Base-by-base conservation (phyloP, 2,329 filamentous ascomycete species). In the Aureobasidium mangrovei region DNA sequence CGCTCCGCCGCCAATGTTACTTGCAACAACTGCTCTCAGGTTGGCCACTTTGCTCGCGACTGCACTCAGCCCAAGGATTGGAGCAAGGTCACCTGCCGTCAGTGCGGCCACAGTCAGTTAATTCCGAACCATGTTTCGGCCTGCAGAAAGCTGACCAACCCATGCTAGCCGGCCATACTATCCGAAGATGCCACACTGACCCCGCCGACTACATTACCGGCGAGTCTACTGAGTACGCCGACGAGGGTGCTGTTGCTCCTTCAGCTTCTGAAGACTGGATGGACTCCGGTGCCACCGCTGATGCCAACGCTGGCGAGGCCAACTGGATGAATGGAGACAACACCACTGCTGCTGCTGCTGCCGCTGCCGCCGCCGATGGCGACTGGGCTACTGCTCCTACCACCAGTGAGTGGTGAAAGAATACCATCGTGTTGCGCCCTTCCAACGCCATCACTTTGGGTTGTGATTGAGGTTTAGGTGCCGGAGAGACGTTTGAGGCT, bases 41-140 rank as follows among this genome's bases (percentile, higher is more conserved):
- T 71, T 54, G 82, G 82, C 3, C 82, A 85, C 61, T 82, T 82
- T 62, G 75, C 77, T 36, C 74, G 73, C 33, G 81, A 84, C 62
- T 85, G 82, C 62, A 81, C 83, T 36, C 70, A 80, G 63, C 80
- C 76, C 12, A 76, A 75, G 56, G 78, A 77, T 45, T 61, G 70
- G 71, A 58, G 60, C 40, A 70, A 68, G 63, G 68, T 66, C 67
- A 74, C 60, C 72, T 70, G 72, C 58, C 65, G 61, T 53, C 72
- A 72, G 62, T 74, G 72, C 56, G 63, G 63, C 6, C 63, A 69
- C 53, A 26, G 45, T 47, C 26, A 39, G 49, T 53, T 2, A 7
- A 10, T 5, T 12, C 24, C 9, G 10, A 12, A 10, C 3, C 32
- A 12, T 8, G 29, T 7, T 18, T 24, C 10, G 9, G 29, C 18